A percentile compares a stretch with the other conserved stretches of the same genome.
phyloP scores from a whole-genome alignment of 1,284 basidiomycete genomes.

The Coniferiporia sulphurascens region DNA sequence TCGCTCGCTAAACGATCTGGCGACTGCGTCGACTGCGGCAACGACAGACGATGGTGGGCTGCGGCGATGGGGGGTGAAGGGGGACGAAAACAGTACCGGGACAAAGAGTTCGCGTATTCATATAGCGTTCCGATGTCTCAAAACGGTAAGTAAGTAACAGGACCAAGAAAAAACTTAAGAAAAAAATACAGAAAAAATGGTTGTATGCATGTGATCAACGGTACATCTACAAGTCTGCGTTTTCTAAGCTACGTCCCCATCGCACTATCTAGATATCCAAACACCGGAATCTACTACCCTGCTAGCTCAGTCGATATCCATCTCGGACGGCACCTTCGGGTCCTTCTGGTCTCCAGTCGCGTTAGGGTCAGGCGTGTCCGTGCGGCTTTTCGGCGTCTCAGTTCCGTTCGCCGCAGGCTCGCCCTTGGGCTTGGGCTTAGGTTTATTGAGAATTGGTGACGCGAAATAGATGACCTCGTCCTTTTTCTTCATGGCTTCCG shows the following conservation, averaged over 20 bases:
- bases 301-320: slow-evolving; percentile 65
- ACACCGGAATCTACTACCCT: not conserved
- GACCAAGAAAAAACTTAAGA: not conserved
- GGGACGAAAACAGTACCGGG: too few relatives aligned
- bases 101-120: too few relatives aligned
- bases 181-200: not conserved
- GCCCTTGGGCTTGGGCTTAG: slow-evolving; percentile 80
- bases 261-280: not conserved
- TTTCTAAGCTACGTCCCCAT: not conserved
- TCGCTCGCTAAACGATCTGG: not conserved
- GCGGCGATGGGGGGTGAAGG: too few relatives aligned
- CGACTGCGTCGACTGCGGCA: not conserved
- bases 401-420: slow-evolving; percentile 44
- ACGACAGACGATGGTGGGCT: not conserved
- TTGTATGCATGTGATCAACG: not conserved
- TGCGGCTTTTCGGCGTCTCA: slow-evolving; percentile 60
- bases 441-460: slow-evolving; percentile 78
- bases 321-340: slow-evolving; percentile 56
- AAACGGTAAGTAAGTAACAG: not conserved
- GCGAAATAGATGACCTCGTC: slow-evolving; percentile 87
- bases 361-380: slow-evolving; percentile 52
- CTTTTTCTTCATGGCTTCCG: slow-evolving; percentile 81
- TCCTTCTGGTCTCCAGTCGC: slow-evolving; percentile 35
- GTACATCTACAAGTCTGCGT: slow-evolving; percentile 8
- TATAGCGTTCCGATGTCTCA: not conserved